Conservation (phyloP, 148 eudicot genomes). For the Arbutus unedo region DNA sequence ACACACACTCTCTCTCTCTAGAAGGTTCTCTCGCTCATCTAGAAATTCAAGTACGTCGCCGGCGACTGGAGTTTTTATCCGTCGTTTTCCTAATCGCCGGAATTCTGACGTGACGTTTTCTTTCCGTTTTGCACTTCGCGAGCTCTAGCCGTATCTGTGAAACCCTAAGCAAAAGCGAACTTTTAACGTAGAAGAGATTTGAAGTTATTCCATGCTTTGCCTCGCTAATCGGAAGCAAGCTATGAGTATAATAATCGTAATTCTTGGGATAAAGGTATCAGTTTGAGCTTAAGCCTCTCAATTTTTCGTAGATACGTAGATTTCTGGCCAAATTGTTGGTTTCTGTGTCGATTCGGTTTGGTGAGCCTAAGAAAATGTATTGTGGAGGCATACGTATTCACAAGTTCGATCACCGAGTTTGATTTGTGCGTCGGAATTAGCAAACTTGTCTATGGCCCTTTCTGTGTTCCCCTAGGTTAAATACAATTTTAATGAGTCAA, state of each 20-base stretch:
- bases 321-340: slow-evolving; percentile 2
- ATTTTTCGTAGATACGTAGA: slow-evolving; percentile 20
- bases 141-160: slow-evolving; percentile 18
- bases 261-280: slow-evolving; percentile 22
- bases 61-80: neutral
- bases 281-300: neutral
- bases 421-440: neutral
- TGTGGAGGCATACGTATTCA: neutral
- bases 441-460: neutral
- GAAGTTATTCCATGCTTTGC: slow-evolving; percentile 55
- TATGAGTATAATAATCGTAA: slow-evolving; percentile 15
- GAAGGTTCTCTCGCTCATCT: neutral
- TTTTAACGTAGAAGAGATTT: slow-evolving; percentile 32
- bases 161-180: slow-evolving; percentile 40
- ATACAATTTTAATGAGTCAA: slow-evolving; percentile 10
- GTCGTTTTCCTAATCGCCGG: slow-evolving; percentile 11
- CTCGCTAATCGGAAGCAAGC: slow-evolving; percentile 25
- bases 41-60: neutral
- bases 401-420: neutral
- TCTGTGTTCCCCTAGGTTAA: neutral
- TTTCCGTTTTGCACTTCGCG: neutral
- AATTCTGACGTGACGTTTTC: slow-evolving; percentile 15
- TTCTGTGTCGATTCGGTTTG: slow-evolving; percentile 13
- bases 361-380: slow-evolving; percentile 12
- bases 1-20: slow-evolving; percentile 3